These are phyloP conservation scores for Lumnitzera racemosa DNA, from an alignment of 345 rosid species.

Conservation along the genomic window DNA sequence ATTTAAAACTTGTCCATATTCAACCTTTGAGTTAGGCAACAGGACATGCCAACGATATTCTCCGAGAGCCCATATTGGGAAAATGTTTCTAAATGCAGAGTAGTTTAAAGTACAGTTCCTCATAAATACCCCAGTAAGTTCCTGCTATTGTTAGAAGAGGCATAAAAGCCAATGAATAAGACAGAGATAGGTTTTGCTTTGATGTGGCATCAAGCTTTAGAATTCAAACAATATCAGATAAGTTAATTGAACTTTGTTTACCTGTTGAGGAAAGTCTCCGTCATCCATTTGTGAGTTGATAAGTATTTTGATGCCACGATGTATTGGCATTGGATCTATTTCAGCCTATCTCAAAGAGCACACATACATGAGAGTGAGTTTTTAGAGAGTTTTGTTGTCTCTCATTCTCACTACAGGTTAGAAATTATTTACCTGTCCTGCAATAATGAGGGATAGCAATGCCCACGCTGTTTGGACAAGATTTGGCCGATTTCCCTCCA, in stretches of 20 bases:
- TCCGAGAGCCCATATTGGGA: conserved; percentile 45
- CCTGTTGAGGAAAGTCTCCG: conserved; percentile 59
- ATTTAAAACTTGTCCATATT: too few relatives aligned
- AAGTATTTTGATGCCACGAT: conserved; percentile 31
- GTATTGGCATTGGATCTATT: conserved; percentile 29
- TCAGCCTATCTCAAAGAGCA: conserved; percentile 8
- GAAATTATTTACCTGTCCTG: conserved; percentile 30
- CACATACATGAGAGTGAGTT: neutral
- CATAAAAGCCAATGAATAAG: too few relatives aligned
- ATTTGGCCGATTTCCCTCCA: conserved; percentile 29
- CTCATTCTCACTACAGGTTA: neutral
- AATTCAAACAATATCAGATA: neutral
- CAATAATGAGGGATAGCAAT: conserved; percentile 31
- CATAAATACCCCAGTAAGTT: conserved; percentile 38
- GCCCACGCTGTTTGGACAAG: conserved; percentile 54
- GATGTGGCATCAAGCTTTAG: neutral
- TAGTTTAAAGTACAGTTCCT: conserved; percentile 39
- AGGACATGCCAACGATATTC: conserved; percentile 25
- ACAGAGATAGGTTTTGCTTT: too few relatives aligned
- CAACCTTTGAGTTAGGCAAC: neutral
- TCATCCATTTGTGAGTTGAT: conserved; percentile 46
- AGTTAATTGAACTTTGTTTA: neutral
- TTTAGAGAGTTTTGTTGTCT: too few relatives aligned
- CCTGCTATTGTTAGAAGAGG: conserved; percentile 12
- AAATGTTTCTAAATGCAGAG: conserved; percentile 36